Base-by-base conservation (phyloP, 176 grass and related monocot genomes). In the Oryza brachyantha region DNA sequence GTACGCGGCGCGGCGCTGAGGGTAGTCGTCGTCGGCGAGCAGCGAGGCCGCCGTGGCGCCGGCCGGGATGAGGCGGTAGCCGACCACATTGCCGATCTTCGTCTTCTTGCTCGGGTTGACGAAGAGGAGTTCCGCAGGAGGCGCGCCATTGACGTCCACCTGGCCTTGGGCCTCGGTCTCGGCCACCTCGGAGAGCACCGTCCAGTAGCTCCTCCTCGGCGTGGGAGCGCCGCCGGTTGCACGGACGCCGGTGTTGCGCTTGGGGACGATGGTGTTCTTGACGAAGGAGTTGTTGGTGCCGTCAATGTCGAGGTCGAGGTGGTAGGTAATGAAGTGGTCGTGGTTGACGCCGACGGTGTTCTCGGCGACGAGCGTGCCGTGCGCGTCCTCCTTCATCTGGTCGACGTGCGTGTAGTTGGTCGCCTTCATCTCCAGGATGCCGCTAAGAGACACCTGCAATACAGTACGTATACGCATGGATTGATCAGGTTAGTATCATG, bases 301-400 rank as follows among this genome's bases (percentile, higher is more conserved):
- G 50, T 97, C 94, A 25, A 93, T 75, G 84, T 97, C 89, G 16
- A 93, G 79, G 84, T 97, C 86, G 0, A 97, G 67, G 64, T 92
- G 82, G 79, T 78, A 93, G 5, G 91, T 94, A 4, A 94, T 13
- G 63, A 90, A 94, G 73, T 92, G 94, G 75, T 97, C 94, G 80
- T 97, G 91, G 76, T 94, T 90, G 64, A 97, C 50, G 66, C 79
- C 91, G 21, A 97, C 21, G 10, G 86, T 93, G 75, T 93, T 93
- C 70, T 82, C 84, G 0, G 91, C 76, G 11, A 97, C 61, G 72
- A 97, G 72, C 19, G 79, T 85, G 26, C 86, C 86, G 42, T 86
- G 83, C 62, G 76, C 40, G 24, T 93, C 86, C 5, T 27, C n/a
- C n/a, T n/a, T n/a, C n/a, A n/a, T n/a, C n/a, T n/a, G n/a, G n/a